Evolutionary conservation across 768 basidiomycete species (phyloP).

Genomic region (Suillus variegatus): DNA sequence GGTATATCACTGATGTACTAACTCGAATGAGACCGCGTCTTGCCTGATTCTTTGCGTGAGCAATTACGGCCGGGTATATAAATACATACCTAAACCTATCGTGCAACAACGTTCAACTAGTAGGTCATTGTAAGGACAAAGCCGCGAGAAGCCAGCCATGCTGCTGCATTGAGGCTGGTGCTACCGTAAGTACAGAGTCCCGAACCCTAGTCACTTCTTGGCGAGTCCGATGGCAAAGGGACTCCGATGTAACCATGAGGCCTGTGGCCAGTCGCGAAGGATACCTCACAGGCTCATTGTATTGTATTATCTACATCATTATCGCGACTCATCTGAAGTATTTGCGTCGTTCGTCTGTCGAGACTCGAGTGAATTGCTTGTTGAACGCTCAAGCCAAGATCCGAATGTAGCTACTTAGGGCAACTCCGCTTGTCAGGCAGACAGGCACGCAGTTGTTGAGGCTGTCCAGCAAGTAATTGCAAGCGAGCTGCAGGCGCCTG

Average conservation of each 20-base stretch:
- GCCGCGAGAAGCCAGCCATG: not conserved
- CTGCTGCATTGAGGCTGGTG: not conserved
- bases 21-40: not conserved
- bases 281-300: not conserved
- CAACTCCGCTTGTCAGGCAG: conserved; percentile 2
- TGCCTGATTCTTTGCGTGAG: no score
- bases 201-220: not conserved
- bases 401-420: not conserved
- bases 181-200: not conserved
- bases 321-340: not conserved
- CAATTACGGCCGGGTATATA: not conserved
- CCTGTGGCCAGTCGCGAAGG: not conserved
- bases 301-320: not conserved
- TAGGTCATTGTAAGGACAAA: not conserved
- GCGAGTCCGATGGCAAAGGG: not conserved
- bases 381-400: not conserved
- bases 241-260: not conserved
- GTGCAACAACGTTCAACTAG: not conserved
- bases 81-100: not conserved
- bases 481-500: conserved; percentile 19
- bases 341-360: not conserved
- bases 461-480: conserved; percentile 25
- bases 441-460: conserved; percentile 19
- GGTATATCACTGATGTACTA: not conserved
- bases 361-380: not conserved